Conservation (phyloP, 768 basidiomycete species). For the Lanmaoa pseudosensibilis region DNA sequence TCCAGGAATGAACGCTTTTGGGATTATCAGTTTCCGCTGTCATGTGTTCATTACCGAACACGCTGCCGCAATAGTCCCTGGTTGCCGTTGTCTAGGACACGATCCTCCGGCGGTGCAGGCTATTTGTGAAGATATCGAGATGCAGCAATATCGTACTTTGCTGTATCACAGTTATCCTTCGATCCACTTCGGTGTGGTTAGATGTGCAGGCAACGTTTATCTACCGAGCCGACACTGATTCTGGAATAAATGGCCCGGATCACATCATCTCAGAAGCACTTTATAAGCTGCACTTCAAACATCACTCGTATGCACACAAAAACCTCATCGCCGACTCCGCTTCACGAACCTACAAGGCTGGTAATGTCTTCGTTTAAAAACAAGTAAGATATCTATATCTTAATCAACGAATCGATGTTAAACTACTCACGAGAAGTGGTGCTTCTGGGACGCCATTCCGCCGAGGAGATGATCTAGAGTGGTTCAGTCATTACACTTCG, state of each 20-base stretch:
- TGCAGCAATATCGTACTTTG: conserved; percentile 4
- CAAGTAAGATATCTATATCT: conserved; percentile 10
- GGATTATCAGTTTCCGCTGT: background rate
- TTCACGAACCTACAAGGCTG: background rate
- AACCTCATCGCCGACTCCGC: background rate
- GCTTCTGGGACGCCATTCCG: background rate
- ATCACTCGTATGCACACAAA: background rate
- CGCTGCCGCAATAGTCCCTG: background rate
- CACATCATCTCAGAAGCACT: background rate
- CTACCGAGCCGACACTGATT: conserved; percentile 9
- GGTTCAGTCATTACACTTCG: background rate
- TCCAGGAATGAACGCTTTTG: background rate
- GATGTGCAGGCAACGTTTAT: background rate
- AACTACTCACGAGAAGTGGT: background rate
- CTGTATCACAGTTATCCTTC: conserved; percentile 12
- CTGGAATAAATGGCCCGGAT: conserved; percentile 6
- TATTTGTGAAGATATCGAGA: background rate
- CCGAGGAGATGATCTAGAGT: background rate
- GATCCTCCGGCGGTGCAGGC: background rate
- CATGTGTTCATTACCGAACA: background rate
- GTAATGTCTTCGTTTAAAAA: conserved; percentile 8
- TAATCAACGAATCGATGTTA: background rate
- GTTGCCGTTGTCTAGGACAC: background rate
- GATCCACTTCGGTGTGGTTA: background rate
- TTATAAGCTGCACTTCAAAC: conserved; percentile 8